phyloP scores from a whole-genome alignment of 371 early-diverging fungal genomes.

The Mucor indicus region DNA sequence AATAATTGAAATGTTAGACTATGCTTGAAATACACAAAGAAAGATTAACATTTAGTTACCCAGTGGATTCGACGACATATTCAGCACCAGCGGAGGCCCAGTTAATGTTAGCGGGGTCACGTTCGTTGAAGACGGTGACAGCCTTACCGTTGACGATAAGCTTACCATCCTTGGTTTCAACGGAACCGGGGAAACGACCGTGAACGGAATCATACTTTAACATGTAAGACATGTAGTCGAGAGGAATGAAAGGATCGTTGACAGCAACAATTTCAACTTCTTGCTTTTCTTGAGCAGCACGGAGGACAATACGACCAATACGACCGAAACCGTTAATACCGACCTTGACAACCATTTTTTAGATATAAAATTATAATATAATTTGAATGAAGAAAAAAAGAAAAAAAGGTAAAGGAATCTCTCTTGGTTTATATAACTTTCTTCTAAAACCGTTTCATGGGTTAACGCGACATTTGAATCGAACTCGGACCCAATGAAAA shows the following conservation, averaged over 20 bases:
- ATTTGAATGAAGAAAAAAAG: not conserved
- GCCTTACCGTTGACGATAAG: conserved; percentile 70
- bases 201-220: conserved; percentile 99
- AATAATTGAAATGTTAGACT: not conserved
- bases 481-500: conserved; percentile 4
- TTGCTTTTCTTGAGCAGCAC: conserved; percentile 79
- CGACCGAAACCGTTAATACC: conserved; percentile 80
- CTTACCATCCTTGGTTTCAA: conserved; percentile 77
- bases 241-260: conserved; percentile 98
- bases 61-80: conserved; percentile 99
- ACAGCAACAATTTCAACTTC: conserved; percentile 89
- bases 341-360: conserved; percentile 15
- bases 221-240: conserved; percentile 96
- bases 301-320: conserved; percentile 98
- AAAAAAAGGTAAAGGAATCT: not conserved
- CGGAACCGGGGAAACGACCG: conserved; percentile 86
- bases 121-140: conserved; percentile 35
- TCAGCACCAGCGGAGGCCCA: conserved; percentile 92
- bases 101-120: conserved; percentile 77
- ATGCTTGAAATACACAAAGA: not conserved
- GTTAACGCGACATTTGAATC: not conserved
- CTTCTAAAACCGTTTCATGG: not conserved
- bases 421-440: not conserved
- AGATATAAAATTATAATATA: not conserved
- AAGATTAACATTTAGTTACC: not conserved